phyloP scores from a whole-genome alignment of 202 grass and related monocot species.

The Saccharum hybrid region DNA sequence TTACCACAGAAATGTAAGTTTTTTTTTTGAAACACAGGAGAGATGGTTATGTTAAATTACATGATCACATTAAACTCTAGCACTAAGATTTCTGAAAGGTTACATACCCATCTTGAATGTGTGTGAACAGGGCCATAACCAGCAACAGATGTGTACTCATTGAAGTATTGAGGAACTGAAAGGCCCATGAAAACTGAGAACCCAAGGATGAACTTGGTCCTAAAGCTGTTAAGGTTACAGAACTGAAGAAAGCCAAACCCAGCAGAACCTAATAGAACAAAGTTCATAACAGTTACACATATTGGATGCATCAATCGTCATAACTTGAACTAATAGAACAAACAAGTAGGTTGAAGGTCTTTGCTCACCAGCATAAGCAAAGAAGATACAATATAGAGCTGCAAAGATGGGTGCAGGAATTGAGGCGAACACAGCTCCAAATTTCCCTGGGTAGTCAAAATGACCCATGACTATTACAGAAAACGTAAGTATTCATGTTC shows the following conservation, averaged over 20 bases:
- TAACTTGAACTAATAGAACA: not conserved
- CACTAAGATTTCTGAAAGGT: not conserved
- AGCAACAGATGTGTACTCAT: conserved; percentile 95
- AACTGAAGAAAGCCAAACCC: conserved; percentile 96
- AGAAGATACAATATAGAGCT: conserved; percentile 97
- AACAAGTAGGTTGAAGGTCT: conserved; percentile 26
- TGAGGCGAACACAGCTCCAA: conserved; percentile 97
- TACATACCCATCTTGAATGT: conserved; percentile 80
- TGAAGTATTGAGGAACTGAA: conserved; percentile 98
- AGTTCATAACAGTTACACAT: conserved; percentile 35
- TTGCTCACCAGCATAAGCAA: conserved; percentile 93
- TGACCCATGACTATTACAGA: not conserved
- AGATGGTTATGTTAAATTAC: too few species aligned
- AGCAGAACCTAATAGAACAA: conserved; percentile 62
- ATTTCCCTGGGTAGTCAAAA: conserved; percentile 74
- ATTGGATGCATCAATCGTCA: not conserved
- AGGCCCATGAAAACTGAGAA: conserved; percentile 96
- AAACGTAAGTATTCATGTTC: not conserved
- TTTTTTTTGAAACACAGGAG: too few species aligned
- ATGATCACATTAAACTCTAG: too few species aligned
- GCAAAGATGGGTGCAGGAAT: conserved; percentile 94
- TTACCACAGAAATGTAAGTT: conserved; percentile 11
- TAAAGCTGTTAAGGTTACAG: conserved; percentile 97
- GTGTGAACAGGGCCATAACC: conserved; percentile 94
- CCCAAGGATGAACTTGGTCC: conserved; percentile 96